Conservation (phyloP, 331 rosid species). For the Acacia pycnantha region DNA sequence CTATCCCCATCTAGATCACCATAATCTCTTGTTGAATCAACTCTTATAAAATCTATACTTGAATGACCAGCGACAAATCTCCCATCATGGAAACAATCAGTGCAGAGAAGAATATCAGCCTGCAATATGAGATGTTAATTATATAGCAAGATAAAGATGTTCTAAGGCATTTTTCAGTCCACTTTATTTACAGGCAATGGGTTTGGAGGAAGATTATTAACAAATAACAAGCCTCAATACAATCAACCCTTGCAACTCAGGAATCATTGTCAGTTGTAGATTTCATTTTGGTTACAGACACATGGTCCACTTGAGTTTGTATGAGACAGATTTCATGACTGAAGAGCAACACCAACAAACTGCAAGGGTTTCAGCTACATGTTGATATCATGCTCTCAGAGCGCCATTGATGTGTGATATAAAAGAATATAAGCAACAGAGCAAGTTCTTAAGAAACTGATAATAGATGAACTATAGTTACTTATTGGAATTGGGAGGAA, state of each 20-base stretch:
- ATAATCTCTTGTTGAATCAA: slow-evolving; percentile 72
- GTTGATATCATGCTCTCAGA: slow-evolving; percentile 2
- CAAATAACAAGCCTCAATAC: slow-evolving; percentile 5
- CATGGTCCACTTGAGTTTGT: background rate
- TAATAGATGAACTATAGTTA: background rate
- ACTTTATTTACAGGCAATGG: slow-evolving; percentile 14
- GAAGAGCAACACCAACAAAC: slow-evolving; percentile 12
- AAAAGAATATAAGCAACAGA: background rate
- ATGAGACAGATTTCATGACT: slow-evolving; percentile 12
- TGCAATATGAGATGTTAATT: slow-evolving; percentile 44
- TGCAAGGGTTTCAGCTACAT: background rate
- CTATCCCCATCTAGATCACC: slow-evolving; percentile 80
- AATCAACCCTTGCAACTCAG: slow-evolving; percentile 6
- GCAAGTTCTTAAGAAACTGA: slow-evolving; percentile 9
- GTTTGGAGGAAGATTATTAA: slow-evolving; percentile 3
- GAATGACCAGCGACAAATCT: slow-evolving; percentile 87
- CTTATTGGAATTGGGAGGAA: background rate
- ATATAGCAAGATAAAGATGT: slow-evolving; percentile 18
- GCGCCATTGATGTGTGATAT: background rate
- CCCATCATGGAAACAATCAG: slow-evolving; percentile 90
- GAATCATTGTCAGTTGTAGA: slow-evolving; percentile 21
- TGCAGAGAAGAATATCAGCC: slow-evolving; percentile 83
- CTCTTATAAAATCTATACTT: slow-evolving; percentile 72
- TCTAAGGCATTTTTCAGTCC: slow-evolving; percentile 8
- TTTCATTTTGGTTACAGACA: slow-evolving; percentile 17